Conservation (phyloP, 768 basidiomycete genomes). For the Pulveroboletus sp. region DNA sequence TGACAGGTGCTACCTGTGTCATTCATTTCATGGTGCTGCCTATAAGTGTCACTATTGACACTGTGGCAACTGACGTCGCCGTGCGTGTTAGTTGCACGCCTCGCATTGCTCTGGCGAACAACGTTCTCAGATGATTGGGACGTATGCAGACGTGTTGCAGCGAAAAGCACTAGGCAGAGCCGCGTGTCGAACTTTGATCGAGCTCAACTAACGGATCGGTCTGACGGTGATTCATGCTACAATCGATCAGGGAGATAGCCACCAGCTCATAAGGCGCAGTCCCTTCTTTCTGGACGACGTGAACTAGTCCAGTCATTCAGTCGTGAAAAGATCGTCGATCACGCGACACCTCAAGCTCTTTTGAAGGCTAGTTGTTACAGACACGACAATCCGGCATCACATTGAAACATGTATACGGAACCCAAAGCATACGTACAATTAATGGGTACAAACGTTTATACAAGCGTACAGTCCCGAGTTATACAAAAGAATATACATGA, state of each 20-base stretch:
- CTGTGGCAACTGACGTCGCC: neutral
- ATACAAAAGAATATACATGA: constrained; percentile 32
- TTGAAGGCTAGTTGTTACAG: neutral
- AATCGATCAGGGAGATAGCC: no score
- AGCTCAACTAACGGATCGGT: no score
- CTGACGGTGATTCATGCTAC: no score
- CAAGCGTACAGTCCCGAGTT: constrained; percentile 17
- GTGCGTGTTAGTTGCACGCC: neutral
- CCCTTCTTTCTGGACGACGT: no score
- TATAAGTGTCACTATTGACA: neutral
- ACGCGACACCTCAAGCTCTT: no score
- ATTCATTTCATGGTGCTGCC: neutral
- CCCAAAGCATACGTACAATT: constrained; percentile 21
- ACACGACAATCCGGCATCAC: neutral
- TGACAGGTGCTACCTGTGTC: neutral
- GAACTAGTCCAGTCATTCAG: no score
- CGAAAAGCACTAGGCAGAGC: no score
- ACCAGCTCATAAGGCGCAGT: no score
- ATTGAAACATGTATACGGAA: constrained; percentile 1
- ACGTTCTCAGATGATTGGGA: no score
- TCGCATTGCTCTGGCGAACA: neutral
- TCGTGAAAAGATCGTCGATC: no score
- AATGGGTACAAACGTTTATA: constrained; percentile 16
- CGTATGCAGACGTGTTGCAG: no score
- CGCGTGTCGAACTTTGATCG: no score